A percentile compares a stretch with the other conserved stretches of the same genome.
Conservation (phyloP, 352 stramenopile genomes). For the Phytophthora uliginosa region DNA sequence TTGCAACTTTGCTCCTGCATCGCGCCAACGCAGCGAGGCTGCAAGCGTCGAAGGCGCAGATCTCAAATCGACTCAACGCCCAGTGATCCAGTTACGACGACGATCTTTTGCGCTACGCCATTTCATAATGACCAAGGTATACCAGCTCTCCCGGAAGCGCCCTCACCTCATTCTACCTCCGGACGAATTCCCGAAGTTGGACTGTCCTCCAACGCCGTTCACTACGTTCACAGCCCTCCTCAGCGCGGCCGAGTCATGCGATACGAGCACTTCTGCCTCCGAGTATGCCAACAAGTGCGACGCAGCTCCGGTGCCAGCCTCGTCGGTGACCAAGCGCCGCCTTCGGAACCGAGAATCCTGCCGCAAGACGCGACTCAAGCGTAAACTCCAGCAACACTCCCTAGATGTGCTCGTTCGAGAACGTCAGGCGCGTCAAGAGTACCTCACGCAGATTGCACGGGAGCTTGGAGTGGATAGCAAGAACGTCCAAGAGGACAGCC, state of each 20-base stretch:
- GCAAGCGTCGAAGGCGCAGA: conserved; percentile 11
- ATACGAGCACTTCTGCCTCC: not conserved
- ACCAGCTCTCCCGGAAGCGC: conserved; percentile 19
- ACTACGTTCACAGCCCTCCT: conserved; percentile 40
- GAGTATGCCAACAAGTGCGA: conserved; percentile 1
- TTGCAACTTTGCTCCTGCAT: not conserved
- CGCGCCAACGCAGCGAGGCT: not conserved
- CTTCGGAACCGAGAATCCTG: conserved; percentile 57
- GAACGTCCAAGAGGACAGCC: not conserved
- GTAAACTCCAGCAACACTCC: conserved; percentile 48
- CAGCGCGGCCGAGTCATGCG: conserved; percentile 29
- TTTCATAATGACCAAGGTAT: conserved; percentile 9
- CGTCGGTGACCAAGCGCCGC: conserved; percentile 33
- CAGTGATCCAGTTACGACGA: conserved; percentile 21
- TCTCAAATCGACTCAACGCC: conserved; percentile 7
- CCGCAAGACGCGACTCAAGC: conserved; percentile 59
- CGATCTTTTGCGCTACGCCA: conserved; percentile 2
- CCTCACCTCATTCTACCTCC: conserved; percentile 16
- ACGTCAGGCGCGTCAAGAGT: conserved; percentile 42
- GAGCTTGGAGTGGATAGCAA: conserved; percentile 15
- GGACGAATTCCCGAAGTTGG: not conserved
- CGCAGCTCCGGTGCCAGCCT: conserved; percentile 1
- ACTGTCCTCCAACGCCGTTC: conserved; percentile 15
- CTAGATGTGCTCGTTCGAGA: conserved; percentile 34
- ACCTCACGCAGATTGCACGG: conserved; percentile 39